Evolutionary conservation across 768 basidiomycete species (phyloP), one percentile per base, ranked within the genome.

Genomic region (Gyrodon lividus): DNA sequence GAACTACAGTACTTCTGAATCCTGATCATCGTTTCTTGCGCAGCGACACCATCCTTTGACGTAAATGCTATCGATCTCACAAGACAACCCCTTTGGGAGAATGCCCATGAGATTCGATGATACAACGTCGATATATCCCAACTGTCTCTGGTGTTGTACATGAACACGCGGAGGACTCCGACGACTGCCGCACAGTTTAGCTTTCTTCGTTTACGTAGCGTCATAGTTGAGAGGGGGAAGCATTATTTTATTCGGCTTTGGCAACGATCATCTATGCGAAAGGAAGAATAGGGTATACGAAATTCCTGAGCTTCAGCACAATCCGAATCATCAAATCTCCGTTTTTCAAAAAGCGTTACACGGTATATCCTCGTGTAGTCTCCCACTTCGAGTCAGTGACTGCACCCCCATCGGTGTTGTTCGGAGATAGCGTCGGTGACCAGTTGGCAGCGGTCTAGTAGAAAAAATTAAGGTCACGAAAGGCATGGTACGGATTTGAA

Each of bases 1-100:
- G 45, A 31, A 35, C 48, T 20, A n/a, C n/a, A n/a, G n/a, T n/a
- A n/a, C n/a, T n/a, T n/a, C n/a, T n/a, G n/a, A n/a, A n/a, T n/a
- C 50, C 44, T 23, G 16, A 41, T 41, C 44, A 35, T 23, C 0
- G 4, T 44, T n/a, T 33, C 31, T 8, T 30, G 26, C 23, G 41
- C 41, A 24, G 23, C 41, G 23, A 26, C 24, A 22, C 23, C 39
- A 40, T 40, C 39, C 12, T 13, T 33, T 66, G 20, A 63, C 55
- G 52, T 63, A 56, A 60, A 20, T 38, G n/a, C 14, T 13, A 23
- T 24, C 31, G 49, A 43, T 51, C 19, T 40, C 38, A 55, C 33
- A 8, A 44, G 30, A 22, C 13, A 9, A 44, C 28, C 30, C 17
- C 28, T 12, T 44, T 9, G n/a, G 28, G 28, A 16, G 28, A 17